phyloP scores from a whole-genome alignment of 768 basidiomycete genomes.

The Infundibulicybe gibba region DNA sequence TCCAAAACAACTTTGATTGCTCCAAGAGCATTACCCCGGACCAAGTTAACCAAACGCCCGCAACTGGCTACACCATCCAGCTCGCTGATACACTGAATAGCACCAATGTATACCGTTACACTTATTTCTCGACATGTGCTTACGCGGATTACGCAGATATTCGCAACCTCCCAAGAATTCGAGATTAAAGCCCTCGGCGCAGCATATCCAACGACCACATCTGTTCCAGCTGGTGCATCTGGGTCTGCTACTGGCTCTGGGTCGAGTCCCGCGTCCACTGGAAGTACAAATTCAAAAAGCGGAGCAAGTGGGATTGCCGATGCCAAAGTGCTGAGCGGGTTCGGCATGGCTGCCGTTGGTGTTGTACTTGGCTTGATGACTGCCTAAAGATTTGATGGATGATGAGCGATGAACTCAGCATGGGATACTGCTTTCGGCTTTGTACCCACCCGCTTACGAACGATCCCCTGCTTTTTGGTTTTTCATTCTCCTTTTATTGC shows the following conservation, averaged over 20 bases:
- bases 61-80: slow-evolving; percentile 44
- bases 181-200: slow-evolving; percentile 58
- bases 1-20: slow-evolving; percentile 55
- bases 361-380: slow-evolving; percentile 8
- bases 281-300: background rate
- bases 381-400: background rate
- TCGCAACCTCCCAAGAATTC: slow-evolving; percentile 51
- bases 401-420: too few species aligned
- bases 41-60: slow-evolving; percentile 36
- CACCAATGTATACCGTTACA: slow-evolving; percentile 42
- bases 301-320: slow-evolving; percentile 6
- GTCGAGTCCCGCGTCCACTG: background rate
- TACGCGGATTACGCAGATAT: slow-evolving; percentile 37
- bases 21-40: slow-evolving; percentile 47
- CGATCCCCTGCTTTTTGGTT: too few species aligned
- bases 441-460: too few species aligned
- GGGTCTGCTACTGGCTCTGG: background rate
- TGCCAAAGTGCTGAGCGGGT: slow-evolving; percentile 3
- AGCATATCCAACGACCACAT: slow-evolving; percentile 36
- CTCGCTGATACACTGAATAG: slow-evolving; percentile 48
- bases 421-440: too few species aligned
- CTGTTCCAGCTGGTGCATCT: background rate
- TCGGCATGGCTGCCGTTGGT: slow-evolving; percentile 7
- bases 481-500: too few species aligned
- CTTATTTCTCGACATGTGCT: background rate